Percentiles rank a stretch among this genome's conserved stretches.
Evolutionary conservation across 2,329 filamentous ascomycete genomes (phyloP).

Genomic region (Aureobasidium sp.): DNA sequence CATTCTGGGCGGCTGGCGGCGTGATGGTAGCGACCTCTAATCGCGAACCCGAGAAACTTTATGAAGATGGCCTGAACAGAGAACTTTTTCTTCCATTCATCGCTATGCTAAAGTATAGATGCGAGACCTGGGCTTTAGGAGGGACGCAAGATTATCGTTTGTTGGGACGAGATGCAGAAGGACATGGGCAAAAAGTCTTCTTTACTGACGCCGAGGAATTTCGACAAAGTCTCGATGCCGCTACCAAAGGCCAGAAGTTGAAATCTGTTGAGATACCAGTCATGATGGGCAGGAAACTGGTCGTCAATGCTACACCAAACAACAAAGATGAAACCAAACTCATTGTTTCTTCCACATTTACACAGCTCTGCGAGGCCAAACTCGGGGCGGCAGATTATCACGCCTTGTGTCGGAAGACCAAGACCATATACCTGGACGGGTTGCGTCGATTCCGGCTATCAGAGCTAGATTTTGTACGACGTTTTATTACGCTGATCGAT

Average conservation of each 20-base stretch:
- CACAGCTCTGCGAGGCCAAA: constrained; percentile 53
- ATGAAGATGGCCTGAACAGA: constrained; percentile 26
- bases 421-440: constrained; percentile 21
- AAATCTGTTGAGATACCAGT: constrained; percentile 19
- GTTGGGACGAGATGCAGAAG: constrained; percentile 30
- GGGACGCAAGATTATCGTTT: constrained; percentile 59
- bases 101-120: constrained; percentile 63
- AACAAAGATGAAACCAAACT: not conserved
- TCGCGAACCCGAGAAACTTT: constrained; percentile 62
- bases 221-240: constrained; percentile 10
- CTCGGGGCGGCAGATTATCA: constrained; percentile 75
- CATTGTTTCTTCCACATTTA: constrained; percentile 50
- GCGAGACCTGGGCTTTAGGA: constrained; percentile 76
- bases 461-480: constrained; percentile 59
- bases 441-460: constrained; percentile 20
- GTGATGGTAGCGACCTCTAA: constrained; percentile 73
- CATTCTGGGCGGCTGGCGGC: constrained; percentile 70
- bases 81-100: constrained; percentile 59
- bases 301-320: constrained; percentile 15
- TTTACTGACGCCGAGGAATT: constrained; percentile 18
- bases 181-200: constrained; percentile 32
- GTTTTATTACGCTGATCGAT: constrained; percentile 71
- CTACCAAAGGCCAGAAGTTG: constrained; percentile 4
- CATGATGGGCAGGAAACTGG: constrained; percentile 20
- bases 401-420: constrained; percentile 44